Evolutionary conservation across 2,329 filamentous ascomycete genomes (phyloP).

Genomic region (Pestalotiopsis fici): DNA sequence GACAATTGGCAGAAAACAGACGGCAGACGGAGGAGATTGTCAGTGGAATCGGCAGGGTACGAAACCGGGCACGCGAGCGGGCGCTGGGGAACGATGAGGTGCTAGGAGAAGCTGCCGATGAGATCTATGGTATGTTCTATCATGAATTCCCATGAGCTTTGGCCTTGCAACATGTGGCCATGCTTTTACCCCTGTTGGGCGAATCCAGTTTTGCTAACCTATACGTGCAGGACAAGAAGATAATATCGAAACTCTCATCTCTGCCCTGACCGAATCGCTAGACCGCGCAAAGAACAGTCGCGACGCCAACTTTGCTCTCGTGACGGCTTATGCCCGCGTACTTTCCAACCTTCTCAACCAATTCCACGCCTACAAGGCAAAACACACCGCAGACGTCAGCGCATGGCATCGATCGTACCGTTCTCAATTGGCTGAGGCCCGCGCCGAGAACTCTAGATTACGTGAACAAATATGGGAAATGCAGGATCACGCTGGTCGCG

Average conservation of each 20-base stretch:
- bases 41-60: constrained; percentile 61
- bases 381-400: constrained; percentile 61
- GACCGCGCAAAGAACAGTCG: constrained; percentile 62
- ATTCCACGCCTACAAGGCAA: constrained; percentile 66
- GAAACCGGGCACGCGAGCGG: constrained; percentile 54
- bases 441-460: constrained; percentile 63
- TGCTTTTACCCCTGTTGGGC: not conserved
- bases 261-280: constrained; percentile 61
- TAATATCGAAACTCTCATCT: constrained; percentile 63
- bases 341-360: constrained; percentile 61
- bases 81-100: constrained; percentile 60
- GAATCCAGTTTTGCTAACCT: constrained; percentile 7
- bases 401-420: constrained; percentile 69
- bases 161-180: not conserved
- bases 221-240: constrained; percentile 50
- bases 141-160: not conserved
- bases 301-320: constrained; percentile 31
- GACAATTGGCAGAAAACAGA: constrained; percentile 63
- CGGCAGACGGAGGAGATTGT: constrained; percentile 65
- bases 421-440: constrained; percentile 63
- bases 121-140: constrained; percentile 51
- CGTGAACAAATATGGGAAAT: constrained; percentile 69
- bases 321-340: constrained; percentile 59
- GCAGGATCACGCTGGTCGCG: constrained; percentile 59
- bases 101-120: constrained; percentile 54